phyloP scores from a whole-genome alignment of 2,329 filamentous ascomycete species.

The Cladosporium sp. region DNA sequence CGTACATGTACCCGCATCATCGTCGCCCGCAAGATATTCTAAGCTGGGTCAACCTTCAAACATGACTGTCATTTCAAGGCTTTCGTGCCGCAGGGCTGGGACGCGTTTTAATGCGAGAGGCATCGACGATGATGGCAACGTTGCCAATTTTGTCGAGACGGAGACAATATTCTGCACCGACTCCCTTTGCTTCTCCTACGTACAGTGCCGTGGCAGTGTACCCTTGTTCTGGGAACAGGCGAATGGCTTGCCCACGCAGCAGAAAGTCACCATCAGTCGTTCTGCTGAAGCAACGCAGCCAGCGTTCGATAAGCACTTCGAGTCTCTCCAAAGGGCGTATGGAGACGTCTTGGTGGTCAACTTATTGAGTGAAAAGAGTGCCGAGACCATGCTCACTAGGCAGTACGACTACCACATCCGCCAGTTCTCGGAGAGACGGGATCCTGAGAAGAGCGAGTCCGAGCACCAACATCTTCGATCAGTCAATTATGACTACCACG shows the following conservation, averaged over 20 bases:
- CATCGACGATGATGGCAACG: slow-evolving; percentile 95
- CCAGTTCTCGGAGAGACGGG: slow-evolving; percentile 64
- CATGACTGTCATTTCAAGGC: slow-evolving; percentile 84
- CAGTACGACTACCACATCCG: slow-evolving; percentile 77
- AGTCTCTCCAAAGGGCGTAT: slow-evolving; percentile 80
- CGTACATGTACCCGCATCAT: slow-evolving; percentile 75
- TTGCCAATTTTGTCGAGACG: slow-evolving; percentile 98
- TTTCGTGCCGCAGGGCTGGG: slow-evolving; percentile 87
- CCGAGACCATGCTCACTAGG: slow-evolving; percentile 79
- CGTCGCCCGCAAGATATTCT: slow-evolving; percentile 66
- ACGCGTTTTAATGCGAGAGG: slow-evolving; percentile 96
- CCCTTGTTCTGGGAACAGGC: slow-evolving; percentile 97
- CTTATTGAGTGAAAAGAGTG: slow-evolving; percentile 85
- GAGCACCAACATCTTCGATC: slow-evolving; percentile 75
- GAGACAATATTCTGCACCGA: slow-evolving; percentile 87
- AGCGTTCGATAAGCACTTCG: slow-evolving; percentile 93
- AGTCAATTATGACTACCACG: slow-evolving; percentile 95
- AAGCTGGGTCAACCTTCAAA: slow-evolving; percentile 75
- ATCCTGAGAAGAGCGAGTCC: slow-evolving; percentile 35
- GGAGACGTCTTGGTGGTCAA: slow-evolving; percentile 92
- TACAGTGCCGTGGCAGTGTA: slow-evolving; percentile 87
- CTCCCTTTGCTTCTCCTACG: slow-evolving; percentile 85
- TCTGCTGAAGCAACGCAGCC: slow-evolving; percentile 89
- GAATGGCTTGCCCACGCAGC: slow-evolving; percentile 83
- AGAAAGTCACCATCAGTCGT: slow-evolving; percentile 89